Conservation (phyloP, 2,329 filamentous ascomycete genomes). For the Ophioceras dolichostomum region DNA sequence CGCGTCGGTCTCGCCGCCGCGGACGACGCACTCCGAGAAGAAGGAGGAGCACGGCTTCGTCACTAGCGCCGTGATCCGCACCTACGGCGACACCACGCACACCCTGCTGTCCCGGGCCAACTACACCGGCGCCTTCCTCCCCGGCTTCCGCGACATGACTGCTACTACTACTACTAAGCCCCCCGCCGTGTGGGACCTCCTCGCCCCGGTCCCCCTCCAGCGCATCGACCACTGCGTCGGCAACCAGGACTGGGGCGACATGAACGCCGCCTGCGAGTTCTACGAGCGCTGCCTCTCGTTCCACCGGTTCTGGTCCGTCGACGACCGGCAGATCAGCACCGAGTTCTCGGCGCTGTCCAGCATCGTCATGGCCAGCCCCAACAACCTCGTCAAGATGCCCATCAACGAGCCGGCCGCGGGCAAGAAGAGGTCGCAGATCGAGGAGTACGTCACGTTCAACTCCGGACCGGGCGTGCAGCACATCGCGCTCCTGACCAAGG, state of each 20-base stretch:
- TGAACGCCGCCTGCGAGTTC: constrained; percentile 54
- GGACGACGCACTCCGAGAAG: constrained; percentile 36
- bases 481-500: constrained; percentile 70
- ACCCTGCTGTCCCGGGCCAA: constrained; percentile 64
- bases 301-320: constrained; percentile 95
- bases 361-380: constrained; percentile 80
- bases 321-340: constrained; percentile 85
- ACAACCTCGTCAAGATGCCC: constrained; percentile 90
- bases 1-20: constrained; percentile 45
- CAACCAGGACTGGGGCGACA: constrained; percentile 91
- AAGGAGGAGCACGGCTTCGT: constrained; percentile 56
- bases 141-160: constrained; percentile 57
- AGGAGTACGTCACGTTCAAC: constrained; percentile 88
- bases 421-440: constrained; percentile 87
- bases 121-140: constrained; percentile 71
- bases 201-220: constrained; percentile 55
- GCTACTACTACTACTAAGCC: constrained; percentile 19
- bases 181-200: constrained; percentile 19
- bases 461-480: constrained; percentile 84
- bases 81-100: constrained; percentile 92
- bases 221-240: constrained; percentile 94
- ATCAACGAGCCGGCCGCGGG: constrained; percentile 92
- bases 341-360: constrained; percentile 82
- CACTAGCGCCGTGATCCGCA: constrained; percentile 67
- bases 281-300: constrained; percentile 87